Evolutionary conservation across 2,329 filamentous ascomycete genomes (phyloP), one percentile per base, ranked within the genome.

Genomic region (Hawksworthiomyces lignivorus): DNA sequence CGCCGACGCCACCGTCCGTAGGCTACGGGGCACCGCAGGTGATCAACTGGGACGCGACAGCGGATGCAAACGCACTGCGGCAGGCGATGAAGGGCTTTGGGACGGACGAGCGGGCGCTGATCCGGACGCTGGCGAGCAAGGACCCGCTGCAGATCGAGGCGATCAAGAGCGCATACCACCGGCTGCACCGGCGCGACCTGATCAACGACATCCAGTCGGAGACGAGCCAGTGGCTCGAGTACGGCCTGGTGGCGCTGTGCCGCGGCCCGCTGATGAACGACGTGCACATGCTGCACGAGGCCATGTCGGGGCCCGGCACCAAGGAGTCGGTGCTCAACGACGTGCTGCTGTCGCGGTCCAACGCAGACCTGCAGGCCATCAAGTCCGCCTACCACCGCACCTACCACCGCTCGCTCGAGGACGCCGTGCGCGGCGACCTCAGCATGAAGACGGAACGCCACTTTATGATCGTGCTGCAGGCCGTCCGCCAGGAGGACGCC

Each of bases 81-180:
- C 75, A 75, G 52, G 87, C 90, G 3, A 95, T 96, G 87, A 95
- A 94, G 62, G 88, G 60, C 0, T 86, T 95, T 48, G 90, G 89
- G 26, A 96, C 89, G 0, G 80, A 97, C 54, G 89, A 96, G 60
- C 82, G 80, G 54, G 62, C 74, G 0, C 67, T 97, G 14, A 89
- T 94, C 49, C 67, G 69, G 3, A 67, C 82, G 4, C 67, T 97
- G 8, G 67, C 82, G 3, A 75, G 72, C 51, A 82, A 88, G 48
- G 86, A 94, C 49, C 84, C 89, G 1, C 67, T 88, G 5, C 85
- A 94, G 58, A 73, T 92, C 48, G 75, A 81, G 36, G 69, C 76
- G 8, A 69, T 94, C 39, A 77, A 80, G 43, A 60, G 71, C 7
- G 73, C 82, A 3, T 97, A 84, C 65, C 66, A 78, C 36, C 65